Conservation (phyloP, 495 filamentous ascomycete species). For the Hypoxylon trugodes region DNA sequence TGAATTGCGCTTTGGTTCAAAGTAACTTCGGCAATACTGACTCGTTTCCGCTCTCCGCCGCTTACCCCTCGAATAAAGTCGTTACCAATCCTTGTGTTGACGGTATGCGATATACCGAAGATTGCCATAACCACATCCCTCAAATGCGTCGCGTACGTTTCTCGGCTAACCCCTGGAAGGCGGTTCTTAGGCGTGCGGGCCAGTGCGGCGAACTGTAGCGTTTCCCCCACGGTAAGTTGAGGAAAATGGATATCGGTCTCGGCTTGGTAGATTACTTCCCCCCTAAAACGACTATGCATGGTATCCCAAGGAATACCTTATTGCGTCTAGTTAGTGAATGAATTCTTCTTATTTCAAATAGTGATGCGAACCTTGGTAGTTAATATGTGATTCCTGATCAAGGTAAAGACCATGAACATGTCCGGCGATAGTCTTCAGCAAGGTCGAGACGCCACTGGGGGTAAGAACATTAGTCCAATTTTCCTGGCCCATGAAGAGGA, state of each 20-base stretch:
- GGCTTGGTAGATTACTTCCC: conserved; percentile 69
- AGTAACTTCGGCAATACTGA: conserved; percentile 62
- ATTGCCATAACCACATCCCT: conserved; percentile 75
- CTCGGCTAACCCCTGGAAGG: conserved; percentile 65
- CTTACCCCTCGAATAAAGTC: conserved; percentile 77
- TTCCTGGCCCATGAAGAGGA: neutral
- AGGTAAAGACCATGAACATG: conserved; percentile 65
- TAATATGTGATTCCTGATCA: conserved; percentile 53
- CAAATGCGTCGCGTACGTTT: conserved; percentile 71
- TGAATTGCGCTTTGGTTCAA: conserved; percentile 56
- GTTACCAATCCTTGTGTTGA: conserved; percentile 84
- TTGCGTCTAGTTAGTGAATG: neutral
- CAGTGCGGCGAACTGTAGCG: conserved; percentile 68
- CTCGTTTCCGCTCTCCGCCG: conserved; percentile 64
- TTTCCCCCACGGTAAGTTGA: conserved; percentile 72
- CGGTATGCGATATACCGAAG: conserved; percentile 68
- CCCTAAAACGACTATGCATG: conserved; percentile 67
- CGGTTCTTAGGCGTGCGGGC: conserved; percentile 75
- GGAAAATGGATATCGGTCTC: conserved; percentile 74
- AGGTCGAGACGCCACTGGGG: conserved; percentile 55
- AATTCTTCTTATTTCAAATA: neutral
- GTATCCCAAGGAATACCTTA: conserved; percentile 48
- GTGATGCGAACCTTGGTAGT: conserved; percentile 52
- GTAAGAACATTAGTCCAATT: neutral
- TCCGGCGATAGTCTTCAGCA: conserved; percentile 76